Percentiles rank a stretch among this genome's conserved stretches.
phyloP scores from a whole-genome alignment of 2,329 filamentous ascomycete genomes.

The Monosporascus ibericus region DNA sequence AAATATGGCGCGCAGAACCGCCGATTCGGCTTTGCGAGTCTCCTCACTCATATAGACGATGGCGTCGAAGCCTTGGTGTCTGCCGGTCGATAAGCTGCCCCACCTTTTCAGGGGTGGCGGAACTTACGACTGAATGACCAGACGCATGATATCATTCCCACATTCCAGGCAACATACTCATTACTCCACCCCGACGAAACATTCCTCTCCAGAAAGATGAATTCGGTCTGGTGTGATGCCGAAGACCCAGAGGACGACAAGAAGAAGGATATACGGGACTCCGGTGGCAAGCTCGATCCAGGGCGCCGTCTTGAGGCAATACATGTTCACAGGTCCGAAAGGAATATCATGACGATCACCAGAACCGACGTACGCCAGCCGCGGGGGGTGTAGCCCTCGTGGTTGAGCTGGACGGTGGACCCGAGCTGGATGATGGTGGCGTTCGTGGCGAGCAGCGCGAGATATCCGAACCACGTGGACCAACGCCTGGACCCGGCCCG shows the following conservation, averaged over 20 bases:
- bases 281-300: no score
- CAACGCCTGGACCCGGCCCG: slow-evolving; percentile 24
- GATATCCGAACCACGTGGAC: slow-evolving; percentile 36
- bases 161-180: slow-evolving; percentile 19
- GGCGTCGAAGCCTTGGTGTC: slow-evolving; percentile 36
- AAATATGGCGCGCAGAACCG: slow-evolving; percentile 38
- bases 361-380: neutral
- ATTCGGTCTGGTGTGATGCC: no score
- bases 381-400: neutral
- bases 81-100: neutral
- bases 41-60: slow-evolving; percentile 43
- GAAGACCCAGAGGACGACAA: no score
- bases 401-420: slow-evolving; percentile 2
- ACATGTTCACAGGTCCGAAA: neutral
- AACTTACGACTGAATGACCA: neutral
- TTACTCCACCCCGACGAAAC: no score
- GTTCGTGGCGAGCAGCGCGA: slow-evolving; percentile 28
- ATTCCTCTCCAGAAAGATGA: no score
- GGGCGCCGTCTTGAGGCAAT: neutral
- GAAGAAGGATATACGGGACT: no score
- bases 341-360: neutral
- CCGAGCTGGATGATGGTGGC: slow-evolving; percentile 15
- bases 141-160: slow-evolving; percentile 23
- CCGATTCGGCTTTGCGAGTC: slow-evolving; percentile 35
- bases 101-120: neutral